Base-by-base conservation (phyloP, 2,329 filamentous ascomycete genomes). In the Paraphaeosphaeria sporulosa region DNA sequence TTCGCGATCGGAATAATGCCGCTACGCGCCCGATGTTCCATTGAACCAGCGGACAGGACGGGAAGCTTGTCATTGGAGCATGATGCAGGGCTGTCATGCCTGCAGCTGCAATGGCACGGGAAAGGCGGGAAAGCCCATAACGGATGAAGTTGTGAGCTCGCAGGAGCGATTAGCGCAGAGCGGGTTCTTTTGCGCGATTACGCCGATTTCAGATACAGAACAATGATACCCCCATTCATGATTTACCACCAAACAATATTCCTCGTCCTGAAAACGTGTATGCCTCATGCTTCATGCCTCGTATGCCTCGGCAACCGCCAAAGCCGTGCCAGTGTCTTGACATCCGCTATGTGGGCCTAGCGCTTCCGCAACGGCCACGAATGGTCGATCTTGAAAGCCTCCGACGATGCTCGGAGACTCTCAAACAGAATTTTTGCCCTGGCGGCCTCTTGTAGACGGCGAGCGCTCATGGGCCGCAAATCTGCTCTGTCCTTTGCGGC, bases 221-320 rank as follows among this genome's bases (percentile, higher is more conserved):
- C n/a, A 43, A 43, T 44, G 38, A 54, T 54, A 44, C 36, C 38
- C n/a, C 51, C 6, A 23, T 54, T 44, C 23, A 44, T n/a, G 38
- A n/a, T 15, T 23, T 25, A 21, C 4, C 17, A 7, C 30, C 38
- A 23, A 43, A 32, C 10, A 34, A 43, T 30, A 19, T 42, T n/a
- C 15, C 17, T n/a, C 38, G 12, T 12, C 13, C 42, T 25, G 38
- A 4, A n/a, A 53, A 23, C 23, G 36, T 21, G 36, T 5, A 43
- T 25, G 17, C 6, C 19, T 43, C 17, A 19, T 25, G 32, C 10
- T 52, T 42, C 25, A 27, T 27, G 25, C 34, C 21, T n/a, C 17
- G 30, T 40, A 19, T 23, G 36, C 36, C 36, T 40, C 36, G 36
- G 13, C 15, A 13, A 12, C 1, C 19, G 42, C 42, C 12, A n/a